These are phyloP conservation scores for Wickerhamiella parazyma DNA, from an alignment of 805 yeast species.

Conservation along the genomic window DNA sequence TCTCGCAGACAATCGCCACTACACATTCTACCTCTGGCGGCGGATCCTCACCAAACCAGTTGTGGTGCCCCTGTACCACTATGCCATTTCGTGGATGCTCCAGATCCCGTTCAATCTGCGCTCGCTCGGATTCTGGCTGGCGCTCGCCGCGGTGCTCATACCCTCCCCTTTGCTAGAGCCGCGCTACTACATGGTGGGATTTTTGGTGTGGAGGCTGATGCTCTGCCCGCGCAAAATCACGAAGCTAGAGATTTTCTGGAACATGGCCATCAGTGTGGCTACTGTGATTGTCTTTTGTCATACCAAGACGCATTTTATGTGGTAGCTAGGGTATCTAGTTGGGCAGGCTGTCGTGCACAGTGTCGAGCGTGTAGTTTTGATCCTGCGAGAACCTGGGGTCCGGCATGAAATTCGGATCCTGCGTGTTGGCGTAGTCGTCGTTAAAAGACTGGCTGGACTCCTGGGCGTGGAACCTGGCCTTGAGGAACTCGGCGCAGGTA, in stretches of 20 bases:
- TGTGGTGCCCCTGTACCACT: conserved; percentile 60
- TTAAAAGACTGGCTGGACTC: no score
- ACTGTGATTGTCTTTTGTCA: conserved; percentile 44
- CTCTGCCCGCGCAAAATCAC: conserved; percentile 24
- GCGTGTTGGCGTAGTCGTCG: no score
- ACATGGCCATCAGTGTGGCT: conserved; percentile 38
- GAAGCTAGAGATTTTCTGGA: conserved; percentile 51
- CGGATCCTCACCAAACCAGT: conserved; percentile 38
- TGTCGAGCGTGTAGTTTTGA: background rate
- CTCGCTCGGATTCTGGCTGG: conserved; percentile 34
- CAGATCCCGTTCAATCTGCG: conserved; percentile 17
- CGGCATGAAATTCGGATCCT: no score
- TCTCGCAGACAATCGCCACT: conserved; percentile 89
- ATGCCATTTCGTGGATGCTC: conserved; percentile 29
- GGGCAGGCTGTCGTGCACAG: background rate
- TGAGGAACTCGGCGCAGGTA: no score
- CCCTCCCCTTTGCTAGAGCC: conserved; percentile 95
- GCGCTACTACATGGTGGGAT: conserved; percentile 78
- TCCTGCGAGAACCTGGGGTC: no score
- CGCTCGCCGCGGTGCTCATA: conserved; percentile 47
- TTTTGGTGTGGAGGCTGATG: conserved; percentile 56
- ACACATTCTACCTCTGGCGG: conserved; percentile 73
- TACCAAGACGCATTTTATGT: conserved; percentile 66
- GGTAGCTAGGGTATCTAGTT: conserved; percentile 38
- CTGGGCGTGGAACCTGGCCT: no score